phyloP scores from a whole-genome alignment of 148 eudicot species.

The Persicaria maculosa region DNA sequence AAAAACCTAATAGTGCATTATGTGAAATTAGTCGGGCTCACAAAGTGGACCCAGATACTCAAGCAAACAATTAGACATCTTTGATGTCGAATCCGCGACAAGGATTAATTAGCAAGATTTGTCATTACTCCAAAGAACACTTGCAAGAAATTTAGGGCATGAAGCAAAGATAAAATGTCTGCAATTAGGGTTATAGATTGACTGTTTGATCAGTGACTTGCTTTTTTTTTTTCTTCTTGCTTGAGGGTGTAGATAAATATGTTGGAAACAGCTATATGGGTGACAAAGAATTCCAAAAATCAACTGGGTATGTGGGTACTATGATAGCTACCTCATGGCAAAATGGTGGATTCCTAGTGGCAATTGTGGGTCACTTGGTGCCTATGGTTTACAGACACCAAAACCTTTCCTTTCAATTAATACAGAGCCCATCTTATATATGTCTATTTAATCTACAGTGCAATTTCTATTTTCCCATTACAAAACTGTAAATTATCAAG shows the following conservation, averaged over 20 bases:
- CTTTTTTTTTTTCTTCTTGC: neutral
- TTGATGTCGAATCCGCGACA: neutral
- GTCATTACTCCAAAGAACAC: neutral
- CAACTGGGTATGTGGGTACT: conserved; percentile 2
- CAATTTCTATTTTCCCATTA: neutral
- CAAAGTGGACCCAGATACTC: no score
- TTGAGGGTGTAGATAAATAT: neutral
- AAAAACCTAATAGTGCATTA: no score
- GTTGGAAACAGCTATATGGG: conserved; percentile 13
- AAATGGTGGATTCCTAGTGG: neutral
- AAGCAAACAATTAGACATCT: neutral
- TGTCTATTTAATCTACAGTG: neutral
- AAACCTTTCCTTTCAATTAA: neutral
- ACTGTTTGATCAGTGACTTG: neutral
- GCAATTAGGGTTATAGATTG: neutral
- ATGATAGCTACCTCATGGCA: neutral
- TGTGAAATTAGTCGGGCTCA: no score
- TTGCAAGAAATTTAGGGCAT: neutral
- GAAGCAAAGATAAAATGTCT: neutral
- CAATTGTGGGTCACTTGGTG: conserved; percentile 19
- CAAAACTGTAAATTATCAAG: neutral
- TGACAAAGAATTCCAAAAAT: conserved; percentile 7
- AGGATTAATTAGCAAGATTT: conserved; percentile 1
- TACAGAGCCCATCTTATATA: neutral
- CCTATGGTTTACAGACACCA: conserved; percentile 4